phyloP scores from a whole-genome alignment of 2,329 filamentous ascomycete species.

The Parascedosporium putredinis region DNA sequence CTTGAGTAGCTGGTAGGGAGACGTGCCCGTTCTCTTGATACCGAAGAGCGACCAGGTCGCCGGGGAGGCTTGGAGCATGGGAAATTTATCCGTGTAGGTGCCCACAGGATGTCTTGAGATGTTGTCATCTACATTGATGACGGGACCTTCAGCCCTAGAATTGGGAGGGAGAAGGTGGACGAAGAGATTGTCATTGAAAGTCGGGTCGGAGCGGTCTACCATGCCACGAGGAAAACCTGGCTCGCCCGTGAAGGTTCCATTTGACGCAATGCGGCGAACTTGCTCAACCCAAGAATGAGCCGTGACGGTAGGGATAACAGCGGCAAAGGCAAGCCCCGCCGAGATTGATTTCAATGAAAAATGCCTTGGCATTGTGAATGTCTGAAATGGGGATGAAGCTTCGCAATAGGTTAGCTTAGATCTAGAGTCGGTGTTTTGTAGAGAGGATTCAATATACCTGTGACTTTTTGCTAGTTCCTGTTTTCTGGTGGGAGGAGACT shows the following conservation, averaged over 20 bases:
- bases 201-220: slow-evolving; percentile 42
- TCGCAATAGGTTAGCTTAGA: neutral
- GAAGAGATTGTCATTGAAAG: slow-evolving; percentile 48
- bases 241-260: slow-evolving; percentile 61
- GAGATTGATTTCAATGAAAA: slow-evolving; percentile 11
- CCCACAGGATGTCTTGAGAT: slow-evolving; percentile 55
- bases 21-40: slow-evolving; percentile 74
- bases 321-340: slow-evolving; percentile 21
- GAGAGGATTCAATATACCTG: neutral
- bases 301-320: slow-evolving; percentile 13
- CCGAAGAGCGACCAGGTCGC: slow-evolving; percentile 54
- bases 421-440: neutral
- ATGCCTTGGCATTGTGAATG: slow-evolving; percentile 10
- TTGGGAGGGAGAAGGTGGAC: slow-evolving; percentile 52
- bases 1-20: slow-evolving; percentile 43
- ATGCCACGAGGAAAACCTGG: slow-evolving; percentile 69
- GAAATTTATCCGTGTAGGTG: slow-evolving; percentile 47
- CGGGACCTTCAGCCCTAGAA: slow-evolving; percentile 34
- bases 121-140: slow-evolving; percentile 35
- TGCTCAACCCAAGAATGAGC: slow-evolving; percentile 81
- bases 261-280: slow-evolving; percentile 57
- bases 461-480: too few species aligned
- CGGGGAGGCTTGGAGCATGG: slow-evolving; percentile 50
- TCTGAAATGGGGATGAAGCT: neutral
- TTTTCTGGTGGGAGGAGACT: too few species aligned